These are phyloP conservation scores for Pyricularia pennisetigena DNA, from an alignment of 2,329 filamentous ascomycete species.

Conservation along the genomic window DNA sequence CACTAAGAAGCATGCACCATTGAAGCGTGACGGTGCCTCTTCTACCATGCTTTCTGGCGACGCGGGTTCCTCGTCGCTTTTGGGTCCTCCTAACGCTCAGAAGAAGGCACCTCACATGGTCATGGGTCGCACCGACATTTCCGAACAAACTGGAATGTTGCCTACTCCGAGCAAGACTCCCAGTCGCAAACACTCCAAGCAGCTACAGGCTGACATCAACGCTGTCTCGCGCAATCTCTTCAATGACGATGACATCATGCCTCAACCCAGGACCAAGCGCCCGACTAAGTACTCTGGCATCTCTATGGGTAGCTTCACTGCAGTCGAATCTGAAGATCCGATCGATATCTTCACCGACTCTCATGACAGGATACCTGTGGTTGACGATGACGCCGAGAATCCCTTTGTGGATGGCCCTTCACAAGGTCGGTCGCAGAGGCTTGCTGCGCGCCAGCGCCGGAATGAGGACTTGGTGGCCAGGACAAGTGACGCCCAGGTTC, in stretches of 20 bases:
- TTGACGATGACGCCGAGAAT: slow-evolving; percentile 58
- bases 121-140: slow-evolving; percentile 19
- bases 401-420: slow-evolving; percentile 51
- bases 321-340: slow-evolving; percentile 43
- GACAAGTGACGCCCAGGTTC: neutral
- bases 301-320: slow-evolving; percentile 47
- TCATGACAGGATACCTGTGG: slow-evolving; percentile 63
- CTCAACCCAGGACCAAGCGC: slow-evolving; percentile 46
- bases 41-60: slow-evolving; percentile 32
- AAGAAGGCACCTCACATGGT: slow-evolving; percentile 2
- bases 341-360: slow-evolving; percentile 72
- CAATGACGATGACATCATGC: slow-evolving; percentile 46
- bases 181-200: slow-evolving; percentile 46
- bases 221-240: slow-evolving; percentile 54
- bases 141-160: slow-evolving; percentile 41
- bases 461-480: neutral
- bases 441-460: neutral
- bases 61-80: slow-evolving; percentile 28
- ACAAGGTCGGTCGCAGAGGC: slow-evolving; percentile 3
- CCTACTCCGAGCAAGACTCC: slow-evolving; percentile 75
- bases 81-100: slow-evolving; percentile 20
- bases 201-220: slow-evolving; percentile 39
- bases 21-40: slow-evolving; percentile 37
- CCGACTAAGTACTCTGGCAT: slow-evolving; percentile 46
- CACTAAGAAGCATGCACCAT: slow-evolving; percentile 41